These are phyloP conservation scores for Pyricularia sp. DNA, from an alignment of 2,329 filamentous ascomycete genomes.

Conservation along the genomic window DNA sequence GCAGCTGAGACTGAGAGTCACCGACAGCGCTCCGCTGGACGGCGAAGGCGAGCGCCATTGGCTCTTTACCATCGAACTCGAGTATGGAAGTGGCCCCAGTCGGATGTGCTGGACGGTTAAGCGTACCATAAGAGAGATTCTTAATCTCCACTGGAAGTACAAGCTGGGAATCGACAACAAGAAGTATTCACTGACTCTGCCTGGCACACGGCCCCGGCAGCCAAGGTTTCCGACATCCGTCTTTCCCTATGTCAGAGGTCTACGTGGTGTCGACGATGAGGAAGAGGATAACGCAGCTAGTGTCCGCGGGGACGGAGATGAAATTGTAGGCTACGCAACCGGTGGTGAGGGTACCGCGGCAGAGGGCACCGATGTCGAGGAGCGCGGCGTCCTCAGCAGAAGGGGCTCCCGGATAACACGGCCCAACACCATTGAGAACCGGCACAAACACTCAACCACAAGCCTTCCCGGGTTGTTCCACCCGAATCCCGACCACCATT, in stretches of 20 bases:
- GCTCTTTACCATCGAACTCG: conserved; percentile 83
- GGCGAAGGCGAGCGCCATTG: conserved; percentile 62
- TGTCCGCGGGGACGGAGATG: conserved; percentile 21
- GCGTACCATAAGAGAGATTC: conserved; percentile 79
- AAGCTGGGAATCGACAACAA: conserved; percentile 79
- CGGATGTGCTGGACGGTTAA: conserved; percentile 95
- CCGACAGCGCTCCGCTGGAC: conserved; percentile 63
- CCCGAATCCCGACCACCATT: neutral
- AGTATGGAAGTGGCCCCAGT: conserved; percentile 92
- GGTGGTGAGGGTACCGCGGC: conserved; percentile 32
- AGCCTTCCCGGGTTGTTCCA: neutral
- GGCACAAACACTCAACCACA: neutral
- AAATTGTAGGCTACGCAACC: conserved; percentile 17
- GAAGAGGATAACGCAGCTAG: conserved; percentile 49
- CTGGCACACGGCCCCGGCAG: conserved; percentile 64
- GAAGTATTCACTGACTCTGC: conserved; percentile 64
- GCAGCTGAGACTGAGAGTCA: conserved; percentile 82
- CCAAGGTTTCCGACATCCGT: conserved; percentile 84
- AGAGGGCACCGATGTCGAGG: conserved; percentile 48
- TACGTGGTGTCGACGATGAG: conserved; percentile 68
- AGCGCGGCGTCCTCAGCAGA: conserved; percentile 15
- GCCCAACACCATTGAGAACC: neutral
- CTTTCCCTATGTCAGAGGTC: conserved; percentile 79
- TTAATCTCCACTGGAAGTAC: conserved; percentile 89
- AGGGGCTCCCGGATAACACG: neutral